phyloP scores from a whole-genome alignment of 2,329 filamentous ascomycete species.

The Sporothrix globosa region DNA sequence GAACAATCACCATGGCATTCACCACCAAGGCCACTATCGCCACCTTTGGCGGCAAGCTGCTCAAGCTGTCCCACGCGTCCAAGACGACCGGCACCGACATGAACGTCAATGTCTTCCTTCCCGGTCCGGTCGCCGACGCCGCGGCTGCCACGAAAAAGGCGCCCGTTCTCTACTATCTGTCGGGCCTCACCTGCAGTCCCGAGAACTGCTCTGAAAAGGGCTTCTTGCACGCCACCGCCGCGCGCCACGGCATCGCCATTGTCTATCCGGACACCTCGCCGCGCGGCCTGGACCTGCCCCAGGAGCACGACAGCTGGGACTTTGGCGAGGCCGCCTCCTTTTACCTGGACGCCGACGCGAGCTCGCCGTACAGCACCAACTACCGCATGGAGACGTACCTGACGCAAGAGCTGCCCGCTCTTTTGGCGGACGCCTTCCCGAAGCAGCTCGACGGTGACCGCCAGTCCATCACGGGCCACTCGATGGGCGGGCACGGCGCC shows the following conservation, averaged over 20 bases:
- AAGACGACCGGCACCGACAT: slow-evolving; percentile 81
- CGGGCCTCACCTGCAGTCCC: slow-evolving; percentile 90
- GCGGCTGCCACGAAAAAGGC: slow-evolving; percentile 60
- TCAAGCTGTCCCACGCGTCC: slow-evolving; percentile 89
- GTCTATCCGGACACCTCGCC: slow-evolving; percentile 95
- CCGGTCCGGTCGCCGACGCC: slow-evolving; percentile 62
- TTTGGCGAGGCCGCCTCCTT: slow-evolving; percentile 93
- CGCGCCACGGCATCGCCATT: slow-evolving; percentile 81
- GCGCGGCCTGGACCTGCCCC: slow-evolving; percentile 75
- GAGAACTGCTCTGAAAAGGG: slow-evolving; percentile 83
- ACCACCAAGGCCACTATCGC: slow-evolving; percentile 86
- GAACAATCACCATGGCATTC: slow-evolving; percentile 68
- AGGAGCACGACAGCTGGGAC: slow-evolving; percentile 87
- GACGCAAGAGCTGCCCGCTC: slow-evolving; percentile 78
- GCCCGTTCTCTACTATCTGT: slow-evolving; percentile 89
- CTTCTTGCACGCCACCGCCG: slow-evolving; percentile 86
- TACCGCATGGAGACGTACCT: slow-evolving; percentile 98
- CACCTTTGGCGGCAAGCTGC: slow-evolving; percentile 89
- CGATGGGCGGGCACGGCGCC: slow-evolving; percentile 96
- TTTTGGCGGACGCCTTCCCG: slow-evolving; percentile 72
- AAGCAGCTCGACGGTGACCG: slow-evolving; percentile 67
- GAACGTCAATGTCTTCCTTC: slow-evolving; percentile 90
- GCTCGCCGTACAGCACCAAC: slow-evolving; percentile 70
- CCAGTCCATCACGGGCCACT: slow-evolving; percentile 88
- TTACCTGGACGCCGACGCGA: slow-evolving; percentile 87